A percentile compares a stretch with the other conserved stretches of the same genome.
Evolutionary conservation across 2,329 filamentous ascomycete species (phyloP).

Genomic region (Calonectria pteridis): DNA sequence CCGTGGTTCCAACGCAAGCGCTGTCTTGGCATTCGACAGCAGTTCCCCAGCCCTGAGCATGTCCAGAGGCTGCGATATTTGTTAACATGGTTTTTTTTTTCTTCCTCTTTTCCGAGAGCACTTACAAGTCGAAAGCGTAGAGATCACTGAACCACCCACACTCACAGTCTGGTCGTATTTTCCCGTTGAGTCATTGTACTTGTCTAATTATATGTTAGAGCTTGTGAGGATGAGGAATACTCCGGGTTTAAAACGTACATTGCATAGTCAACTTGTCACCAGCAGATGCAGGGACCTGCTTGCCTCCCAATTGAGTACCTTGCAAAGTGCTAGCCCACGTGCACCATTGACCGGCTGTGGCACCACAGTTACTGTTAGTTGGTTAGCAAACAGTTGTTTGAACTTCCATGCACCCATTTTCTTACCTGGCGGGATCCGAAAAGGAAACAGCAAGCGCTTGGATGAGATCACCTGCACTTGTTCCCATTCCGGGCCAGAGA

Average conservation of each 20-base stretch:
- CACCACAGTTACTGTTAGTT: constrained; percentile 27
- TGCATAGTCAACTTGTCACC: constrained; percentile 28
- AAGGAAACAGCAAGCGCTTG: constrained; percentile 35
- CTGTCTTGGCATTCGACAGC: constrained; percentile 36
- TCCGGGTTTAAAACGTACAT: neutral
- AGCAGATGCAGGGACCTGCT: constrained; percentile 26
- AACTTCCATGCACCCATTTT: accelerated
- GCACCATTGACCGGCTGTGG: constrained; percentile 31
- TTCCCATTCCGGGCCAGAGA: constrained; percentile 34
- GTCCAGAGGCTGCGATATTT: constrained; percentile 22
- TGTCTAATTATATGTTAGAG: neutral
- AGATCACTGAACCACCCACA: constrained; percentile 20
- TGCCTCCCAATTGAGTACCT: constrained; percentile 31
- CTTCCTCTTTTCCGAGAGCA: too few species aligned
- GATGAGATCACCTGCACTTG: constrained; percentile 29
- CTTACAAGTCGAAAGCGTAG: constrained; percentile 27
- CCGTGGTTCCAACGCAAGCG: constrained; percentile 28
- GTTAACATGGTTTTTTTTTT: neutral
- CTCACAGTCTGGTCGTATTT: constrained; percentile 32
- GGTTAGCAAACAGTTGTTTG: neutral
- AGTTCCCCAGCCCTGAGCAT: constrained; percentile 33
- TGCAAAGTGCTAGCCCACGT: constrained; percentile 33
- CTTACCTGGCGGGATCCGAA: constrained; percentile 24
- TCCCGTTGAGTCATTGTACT: constrained; percentile 31
- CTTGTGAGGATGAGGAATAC: too few species aligned